Conservation (phyloP, 2,329 filamentous ascomycete genomes). For the Pleomassaria siparia region DNA sequence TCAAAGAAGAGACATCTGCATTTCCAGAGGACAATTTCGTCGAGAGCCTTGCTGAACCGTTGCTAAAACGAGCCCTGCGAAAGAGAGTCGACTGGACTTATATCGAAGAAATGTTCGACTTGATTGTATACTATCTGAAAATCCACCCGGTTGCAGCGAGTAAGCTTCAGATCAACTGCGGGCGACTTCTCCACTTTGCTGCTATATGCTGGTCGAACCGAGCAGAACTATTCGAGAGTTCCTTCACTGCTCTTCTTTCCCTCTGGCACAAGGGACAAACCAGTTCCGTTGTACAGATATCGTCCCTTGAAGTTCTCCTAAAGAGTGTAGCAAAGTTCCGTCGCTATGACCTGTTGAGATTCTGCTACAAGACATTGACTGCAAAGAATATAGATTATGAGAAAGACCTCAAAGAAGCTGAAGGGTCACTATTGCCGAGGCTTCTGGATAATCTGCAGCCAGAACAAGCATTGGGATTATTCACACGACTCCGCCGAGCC, state of each 20-base stretch:
- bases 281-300: slow-evolving; percentile 1
- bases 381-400: slow-evolving; percentile 20
- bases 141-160: slow-evolving; percentile 11
- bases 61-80: slow-evolving; percentile 22
- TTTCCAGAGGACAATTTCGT: slow-evolving; percentile 16
- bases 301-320: slow-evolving; percentile 10
- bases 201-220: slow-evolving; percentile 26
- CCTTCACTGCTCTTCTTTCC: slow-evolving; percentile 10
- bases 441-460: slow-evolving; percentile 15
- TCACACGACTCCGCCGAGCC: slow-evolving; percentile 21
- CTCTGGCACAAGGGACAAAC: slow-evolving; percentile 3
- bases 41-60: slow-evolving; percentile 18
- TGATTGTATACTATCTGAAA: slow-evolving; percentile 20
- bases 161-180: slow-evolving; percentile 6
- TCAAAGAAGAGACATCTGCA: not conserved
- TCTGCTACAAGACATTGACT: slow-evolving; percentile 16
- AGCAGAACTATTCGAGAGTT: slow-evolving; percentile 22
- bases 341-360: slow-evolving; percentile 21
- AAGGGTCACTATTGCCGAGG: slow-evolving; percentile 4
- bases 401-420: slow-evolving; percentile 13
- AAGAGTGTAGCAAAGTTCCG: slow-evolving; percentile 7
- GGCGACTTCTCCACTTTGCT: slow-evolving; percentile 20
- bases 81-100: slow-evolving; percentile 17
- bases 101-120: slow-evolving; percentile 19
- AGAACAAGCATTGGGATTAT: slow-evolving; percentile 19